Conservation (phyloP, 2,329 filamentous ascomycete species). For the Purpureocillium lavendulum region DNA sequence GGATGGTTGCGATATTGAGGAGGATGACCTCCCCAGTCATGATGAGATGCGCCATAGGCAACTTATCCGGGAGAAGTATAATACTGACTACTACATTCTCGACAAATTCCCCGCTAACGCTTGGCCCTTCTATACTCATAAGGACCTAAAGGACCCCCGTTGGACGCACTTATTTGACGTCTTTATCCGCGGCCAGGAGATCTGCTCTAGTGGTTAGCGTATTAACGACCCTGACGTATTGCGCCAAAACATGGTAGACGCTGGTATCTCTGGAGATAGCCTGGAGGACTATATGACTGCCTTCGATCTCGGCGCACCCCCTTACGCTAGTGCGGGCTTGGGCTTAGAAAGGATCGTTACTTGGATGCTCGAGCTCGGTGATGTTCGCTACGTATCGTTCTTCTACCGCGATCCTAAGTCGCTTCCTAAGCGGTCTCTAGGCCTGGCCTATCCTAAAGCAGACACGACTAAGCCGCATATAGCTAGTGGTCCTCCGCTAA, state of each 20-base stretch:
- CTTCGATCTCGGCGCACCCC: conserved; percentile 82
- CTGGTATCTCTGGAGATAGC: conserved; percentile 67
- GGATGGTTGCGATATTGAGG: conserved; percentile 66
- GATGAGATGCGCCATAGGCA: conserved; percentile 82
- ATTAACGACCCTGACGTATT: conserved; percentile 73
- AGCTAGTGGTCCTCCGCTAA: conserved; percentile 54
- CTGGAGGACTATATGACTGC: conserved; percentile 88
- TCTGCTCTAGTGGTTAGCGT: conserved; percentile 86
- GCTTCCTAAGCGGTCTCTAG: conserved; percentile 57
- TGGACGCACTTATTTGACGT: conserved; percentile 93
- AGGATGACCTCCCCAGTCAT: conserved; percentile 73
- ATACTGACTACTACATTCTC: conserved; percentile 86
- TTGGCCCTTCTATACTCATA: conserved; percentile 87
- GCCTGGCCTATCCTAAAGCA: conserved; percentile 78
- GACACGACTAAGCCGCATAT: conserved; percentile 53
- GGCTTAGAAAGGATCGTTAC: conserved; percentile 84
- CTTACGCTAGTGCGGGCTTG: conserved; percentile 84
- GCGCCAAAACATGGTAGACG: conserved; percentile 64
- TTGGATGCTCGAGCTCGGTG: conserved; percentile 76
- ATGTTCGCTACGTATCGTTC: conserved; percentile 80
- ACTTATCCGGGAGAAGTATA: conserved; percentile 77
- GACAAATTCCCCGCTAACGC: conserved; percentile 86
- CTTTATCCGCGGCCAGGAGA: conserved; percentile 87
- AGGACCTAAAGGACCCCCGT: conserved; percentile 60
- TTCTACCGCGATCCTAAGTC: conserved; percentile 87